Percentiles rank a stretch among this genome's conserved stretches.
Conservation (phyloP, 2,329 filamentous ascomycete genomes). For the Emmonsiellopsis sp. region DNA sequence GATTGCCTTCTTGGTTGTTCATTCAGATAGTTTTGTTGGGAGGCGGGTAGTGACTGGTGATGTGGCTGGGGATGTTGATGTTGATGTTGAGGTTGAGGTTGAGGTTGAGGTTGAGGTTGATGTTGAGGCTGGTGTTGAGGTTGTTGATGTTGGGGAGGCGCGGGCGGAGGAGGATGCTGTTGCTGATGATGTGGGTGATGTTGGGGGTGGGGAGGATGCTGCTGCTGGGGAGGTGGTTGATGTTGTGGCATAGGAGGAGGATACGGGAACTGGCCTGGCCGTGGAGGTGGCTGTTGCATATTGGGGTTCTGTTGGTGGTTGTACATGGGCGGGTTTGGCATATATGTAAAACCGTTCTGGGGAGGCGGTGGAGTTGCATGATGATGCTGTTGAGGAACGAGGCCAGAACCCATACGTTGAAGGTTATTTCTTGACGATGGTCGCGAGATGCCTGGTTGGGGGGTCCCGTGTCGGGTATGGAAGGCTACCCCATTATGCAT, state of each 20-base stretch:
- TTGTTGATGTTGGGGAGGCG: conserved; percentile 25
- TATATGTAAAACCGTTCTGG: conserved; percentile 68
- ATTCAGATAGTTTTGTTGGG: conserved; percentile 63
- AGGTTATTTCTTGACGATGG: conserved; percentile 73
- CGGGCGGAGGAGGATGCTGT: conserved; percentile 17
- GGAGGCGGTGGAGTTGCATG: conserved; percentile 46
- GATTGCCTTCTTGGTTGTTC: conserved; percentile 69
- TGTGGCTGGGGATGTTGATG: conserved; percentile 31
- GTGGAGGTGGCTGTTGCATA: conserved; percentile 37
- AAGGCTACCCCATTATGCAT: conserved; percentile 68
- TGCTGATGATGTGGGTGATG: conserved; percentile 28
- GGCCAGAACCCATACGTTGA: conserved; percentile 63
- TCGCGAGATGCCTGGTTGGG: conserved; percentile 67
- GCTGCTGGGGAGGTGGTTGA: conserved; percentile 44
- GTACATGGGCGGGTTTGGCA: conserved; percentile 79
- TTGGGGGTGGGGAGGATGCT: conserved; percentile 14
- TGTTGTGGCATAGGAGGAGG: conserved; percentile 29
- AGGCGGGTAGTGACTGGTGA: conserved; percentile 36
- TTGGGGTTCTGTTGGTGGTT: conserved; percentile 50
- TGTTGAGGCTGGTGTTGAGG: conserved; percentile 5
- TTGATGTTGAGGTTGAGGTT: conserved; percentile 12
- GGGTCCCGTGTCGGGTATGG: conserved; percentile 66
- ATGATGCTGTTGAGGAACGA: conserved; percentile 56
- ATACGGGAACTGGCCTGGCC: conserved; percentile 34
- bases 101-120: conserved; percentile 38